These are phyloP conservation scores for Domatiomyces globalis DNA, from an alignment of 2,329 filamentous ascomycete genomes.

Conservation along the genomic window DNA sequence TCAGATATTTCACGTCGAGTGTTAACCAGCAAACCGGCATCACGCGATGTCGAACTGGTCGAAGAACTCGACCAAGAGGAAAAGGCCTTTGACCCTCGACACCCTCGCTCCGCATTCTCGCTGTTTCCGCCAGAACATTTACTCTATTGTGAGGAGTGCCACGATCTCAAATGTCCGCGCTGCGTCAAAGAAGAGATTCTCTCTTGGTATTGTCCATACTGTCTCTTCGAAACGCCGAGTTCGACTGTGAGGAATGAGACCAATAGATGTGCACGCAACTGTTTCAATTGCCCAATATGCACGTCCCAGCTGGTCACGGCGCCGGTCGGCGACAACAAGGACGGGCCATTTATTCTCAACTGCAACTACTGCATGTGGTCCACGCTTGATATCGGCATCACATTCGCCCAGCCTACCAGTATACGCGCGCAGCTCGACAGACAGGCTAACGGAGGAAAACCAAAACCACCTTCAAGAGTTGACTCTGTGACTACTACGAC, in stretches of 20 bases:
- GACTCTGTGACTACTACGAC: conserved; percentile 8
- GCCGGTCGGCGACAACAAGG: conserved; percentile 31
- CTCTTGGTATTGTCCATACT: conserved; percentile 89
- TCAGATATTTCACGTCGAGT: conserved; percentile 22
- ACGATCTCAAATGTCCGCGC: conserved; percentile 83
- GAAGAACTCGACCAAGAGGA: conserved; percentile 53
- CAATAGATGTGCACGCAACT: conserved; percentile 87
- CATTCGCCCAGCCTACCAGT: conserved; percentile 77
- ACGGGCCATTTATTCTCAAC: conserved; percentile 59
- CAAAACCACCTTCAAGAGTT: conserved; percentile 7
- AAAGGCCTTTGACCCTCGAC: conserved; percentile 70
- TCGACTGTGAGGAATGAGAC: conserved; percentile 85
- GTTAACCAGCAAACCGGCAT: conserved; percentile 12
- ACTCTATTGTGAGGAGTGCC: conserved; percentile 93
- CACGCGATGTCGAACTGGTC: conserved; percentile 20
- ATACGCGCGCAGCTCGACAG: conserved; percentile 68
- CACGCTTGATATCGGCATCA: conserved; percentile 74
- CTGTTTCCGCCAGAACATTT: conserved; percentile 87
- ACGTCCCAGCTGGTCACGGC: conserved; percentile 64
- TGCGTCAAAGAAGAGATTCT: conserved; percentile 89
- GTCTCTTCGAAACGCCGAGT: conserved; percentile 88
- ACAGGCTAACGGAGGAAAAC: conserved; percentile 37
- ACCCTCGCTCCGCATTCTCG: conserved; percentile 74
- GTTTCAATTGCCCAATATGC: conserved; percentile 88
- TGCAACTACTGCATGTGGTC: conserved; percentile 92